Conservation (phyloP, 306 rosid species). For the Gillenia trifoliata region DNA sequence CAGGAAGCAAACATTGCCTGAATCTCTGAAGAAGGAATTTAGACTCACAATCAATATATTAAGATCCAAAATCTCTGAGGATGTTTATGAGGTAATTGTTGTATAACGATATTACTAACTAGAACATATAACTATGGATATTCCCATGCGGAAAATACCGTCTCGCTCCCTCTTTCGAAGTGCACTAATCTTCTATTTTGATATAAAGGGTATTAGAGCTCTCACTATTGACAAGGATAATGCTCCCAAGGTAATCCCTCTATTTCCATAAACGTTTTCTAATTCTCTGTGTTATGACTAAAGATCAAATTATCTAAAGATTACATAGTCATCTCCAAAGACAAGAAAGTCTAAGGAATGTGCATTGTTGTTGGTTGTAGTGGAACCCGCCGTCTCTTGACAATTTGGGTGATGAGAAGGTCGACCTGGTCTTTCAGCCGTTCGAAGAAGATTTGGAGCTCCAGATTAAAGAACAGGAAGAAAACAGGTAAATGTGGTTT, state of each 20-base stretch:
- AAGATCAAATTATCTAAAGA: background rate
- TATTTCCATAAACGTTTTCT: background rate
- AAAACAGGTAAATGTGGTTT: slow-evolving; percentile 45
- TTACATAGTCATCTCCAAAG: background rate
- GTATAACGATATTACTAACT: background rate
- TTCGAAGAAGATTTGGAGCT: slow-evolving; percentile 69
- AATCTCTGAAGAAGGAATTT: slow-evolving; percentile 79
- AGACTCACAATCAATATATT: slow-evolving; percentile 69
- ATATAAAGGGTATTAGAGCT: slow-evolving; percentile 82
- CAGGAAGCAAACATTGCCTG: slow-evolving; percentile 66
- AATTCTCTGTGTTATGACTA: background rate
- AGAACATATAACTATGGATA: background rate
- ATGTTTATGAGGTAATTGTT: slow-evolving; percentile 82
- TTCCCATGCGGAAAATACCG: background rate
- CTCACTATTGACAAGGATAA: slow-evolving; percentile 91
- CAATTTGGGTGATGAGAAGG: slow-evolving; percentile 41
- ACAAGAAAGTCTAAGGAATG: background rate
- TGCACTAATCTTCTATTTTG: slow-evolving; percentile 26
- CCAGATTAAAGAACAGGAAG: slow-evolving; percentile 57
- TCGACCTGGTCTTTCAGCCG: slow-evolving; percentile 55
- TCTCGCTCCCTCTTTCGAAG: background rate
- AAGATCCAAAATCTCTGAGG: slow-evolving; percentile 54
- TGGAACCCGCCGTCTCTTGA: slow-evolving; percentile 77
- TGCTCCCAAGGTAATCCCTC: slow-evolving; percentile 71
- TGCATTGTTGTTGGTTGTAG: slow-evolving; percentile 27